These are phyloP conservation scores for Leccinum variicolor DNA, from an alignment of 768 basidiomycete genomes.

Conservation along the genomic window DNA sequence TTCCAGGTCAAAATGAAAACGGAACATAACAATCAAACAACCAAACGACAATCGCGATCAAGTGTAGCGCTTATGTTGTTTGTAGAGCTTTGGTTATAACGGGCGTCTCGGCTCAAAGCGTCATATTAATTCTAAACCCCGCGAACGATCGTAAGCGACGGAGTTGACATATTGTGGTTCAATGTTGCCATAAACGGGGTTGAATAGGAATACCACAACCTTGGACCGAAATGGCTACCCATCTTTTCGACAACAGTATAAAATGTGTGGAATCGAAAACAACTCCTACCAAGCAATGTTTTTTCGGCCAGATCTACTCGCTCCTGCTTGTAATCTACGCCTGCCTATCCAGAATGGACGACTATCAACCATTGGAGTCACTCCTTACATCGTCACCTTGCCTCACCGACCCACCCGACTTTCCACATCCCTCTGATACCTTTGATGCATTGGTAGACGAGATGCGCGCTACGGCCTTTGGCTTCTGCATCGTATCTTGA, in stretches of 20 bases:
- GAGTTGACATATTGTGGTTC: neutral
- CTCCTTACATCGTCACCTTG: neutral
- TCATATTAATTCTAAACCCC: neutral
- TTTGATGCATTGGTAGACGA: neutral
- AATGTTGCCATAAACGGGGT: neutral
- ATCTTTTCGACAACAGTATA: neutral
- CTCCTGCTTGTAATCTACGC: neutral
- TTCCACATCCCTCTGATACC: neutral
- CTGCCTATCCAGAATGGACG: neutral
- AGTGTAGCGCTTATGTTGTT: neutral
- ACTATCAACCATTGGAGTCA: neutral
- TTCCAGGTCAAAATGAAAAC: conserved; percentile 58
- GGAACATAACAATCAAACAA: conserved; percentile 28
- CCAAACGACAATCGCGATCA: neutral
- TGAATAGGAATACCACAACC: neutral
- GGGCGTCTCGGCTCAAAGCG: neutral
- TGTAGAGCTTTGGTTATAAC: neutral
- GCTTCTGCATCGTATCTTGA: neutral
- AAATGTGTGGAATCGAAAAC: neutral
- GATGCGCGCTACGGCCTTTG: neutral
- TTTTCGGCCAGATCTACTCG: neutral
- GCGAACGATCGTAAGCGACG: neutral
- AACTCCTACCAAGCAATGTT: neutral
- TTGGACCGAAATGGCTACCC: neutral
- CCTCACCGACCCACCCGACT: neutral